Percentiles rank a stretch among this genome's conserved stretches.
Evolutionary conservation across 2,329 filamentous ascomycete species (phyloP).

Genomic region (Colletotrichum chlorophyti): DNA sequence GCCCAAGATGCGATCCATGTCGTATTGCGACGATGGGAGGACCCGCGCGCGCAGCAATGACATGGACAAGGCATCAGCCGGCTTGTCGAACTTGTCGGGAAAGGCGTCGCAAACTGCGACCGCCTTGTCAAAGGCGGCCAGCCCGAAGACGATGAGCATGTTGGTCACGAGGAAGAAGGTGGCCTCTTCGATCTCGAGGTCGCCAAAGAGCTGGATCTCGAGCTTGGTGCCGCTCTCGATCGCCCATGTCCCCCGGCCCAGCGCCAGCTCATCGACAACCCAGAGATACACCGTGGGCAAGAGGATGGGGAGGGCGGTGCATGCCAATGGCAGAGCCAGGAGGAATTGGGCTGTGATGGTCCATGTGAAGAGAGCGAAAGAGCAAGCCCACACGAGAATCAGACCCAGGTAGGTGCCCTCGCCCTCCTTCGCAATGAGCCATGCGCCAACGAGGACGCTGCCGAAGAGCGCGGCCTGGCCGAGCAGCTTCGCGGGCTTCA

Average conservation of each 20-base stretch:
- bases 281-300: constrained; percentile 74
- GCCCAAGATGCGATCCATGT: constrained; percentile 62
- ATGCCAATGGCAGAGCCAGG: constrained; percentile 62
- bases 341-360: constrained; percentile 69
- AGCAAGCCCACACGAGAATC: constrained; percentile 73
- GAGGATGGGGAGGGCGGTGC: constrained; percentile 64
- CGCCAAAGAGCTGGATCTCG: constrained; percentile 66
- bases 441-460: constrained; percentile 50
- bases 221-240: constrained; percentile 74
- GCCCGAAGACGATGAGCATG: constrained; percentile 71
- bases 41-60: constrained; percentile 58
- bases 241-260: constrained; percentile 74
- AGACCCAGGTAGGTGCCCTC: constrained; percentile 71
- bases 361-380: constrained; percentile 71
- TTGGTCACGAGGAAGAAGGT: constrained; percentile 78
- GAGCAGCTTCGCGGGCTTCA: constrained; percentile 40
- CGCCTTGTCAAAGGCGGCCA: constrained; percentile 73
- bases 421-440: constrained; percentile 51
- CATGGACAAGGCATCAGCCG: constrained; percentile 53
- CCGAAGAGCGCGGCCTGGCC: constrained; percentile 59
- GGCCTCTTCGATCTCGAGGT: constrained; percentile 76
- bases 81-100: constrained; percentile 59
- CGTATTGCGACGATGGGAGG: constrained; percentile 54
- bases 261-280: constrained; percentile 73
- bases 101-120: constrained; percentile 71